These are phyloP conservation scores for Zygosaccharomyces rouxii DNA, from an alignment of 805 yeast genomes.

Conservation along the genomic window DNA sequence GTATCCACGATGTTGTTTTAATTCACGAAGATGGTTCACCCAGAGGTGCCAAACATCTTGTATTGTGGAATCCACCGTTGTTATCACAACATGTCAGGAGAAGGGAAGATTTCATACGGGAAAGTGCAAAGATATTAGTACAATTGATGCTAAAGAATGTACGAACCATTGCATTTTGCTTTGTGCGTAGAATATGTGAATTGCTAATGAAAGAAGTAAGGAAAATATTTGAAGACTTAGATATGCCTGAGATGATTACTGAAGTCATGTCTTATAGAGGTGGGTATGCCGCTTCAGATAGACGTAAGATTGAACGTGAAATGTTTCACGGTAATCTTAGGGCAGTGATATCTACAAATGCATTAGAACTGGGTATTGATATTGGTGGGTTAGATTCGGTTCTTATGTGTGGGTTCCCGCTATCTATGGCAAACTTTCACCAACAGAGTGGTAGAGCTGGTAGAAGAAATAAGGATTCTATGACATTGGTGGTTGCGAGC, in stretches of 20 bases:
- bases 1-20: constrained; percentile 54
- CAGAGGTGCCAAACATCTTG: constrained; percentile 64
- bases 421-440: constrained; percentile 77
- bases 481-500: constrained; percentile 81
- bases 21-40: constrained; percentile 86
- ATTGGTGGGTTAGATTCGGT: constrained; percentile 91
- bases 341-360: constrained; percentile 92
- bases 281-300: constrained; percentile 82
- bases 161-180: constrained; percentile 86
- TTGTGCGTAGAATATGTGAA: constrained; percentile 82
- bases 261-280: constrained; percentile 92
- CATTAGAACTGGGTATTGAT: constrained; percentile 92
- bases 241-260: constrained; percentile 44
- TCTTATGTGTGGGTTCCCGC: constrained; percentile 87
- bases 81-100: constrained; percentile 52
- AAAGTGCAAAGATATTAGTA: constrained; percentile 70
- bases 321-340: constrained; percentile 84
- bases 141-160: constrained; percentile 59
- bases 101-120: constrained; percentile 65
- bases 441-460: constrained; percentile 99
- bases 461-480: constrained; percentile 75
- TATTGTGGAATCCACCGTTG: constrained; percentile 84
- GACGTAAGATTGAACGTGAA: constrained; percentile 81
- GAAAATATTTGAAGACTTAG: constrained; percentile 42
- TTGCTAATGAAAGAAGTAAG: constrained; percentile 79